Evolutionary conservation across 176 grass and related monocot genomes (phyloP).

Genomic region (Otatea glauca): DNA sequence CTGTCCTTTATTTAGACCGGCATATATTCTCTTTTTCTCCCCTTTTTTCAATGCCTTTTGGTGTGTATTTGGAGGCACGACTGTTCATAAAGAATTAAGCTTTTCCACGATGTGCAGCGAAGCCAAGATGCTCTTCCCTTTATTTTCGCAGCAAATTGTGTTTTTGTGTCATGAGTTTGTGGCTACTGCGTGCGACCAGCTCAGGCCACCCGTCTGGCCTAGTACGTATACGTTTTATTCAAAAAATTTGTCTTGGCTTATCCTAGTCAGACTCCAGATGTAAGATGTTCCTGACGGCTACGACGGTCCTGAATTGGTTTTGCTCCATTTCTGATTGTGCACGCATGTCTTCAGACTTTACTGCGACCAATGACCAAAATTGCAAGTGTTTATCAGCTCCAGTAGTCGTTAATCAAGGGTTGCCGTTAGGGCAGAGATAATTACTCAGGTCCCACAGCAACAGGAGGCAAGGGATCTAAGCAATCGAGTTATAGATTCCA

Average conservation of each 20-base stretch:
- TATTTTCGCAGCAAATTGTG: background rate
- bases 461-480: background rate
- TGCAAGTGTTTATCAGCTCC: background rate
- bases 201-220: background rate
- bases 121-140: conserved; percentile 16
- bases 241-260: background rate
- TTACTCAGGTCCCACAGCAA: background rate
- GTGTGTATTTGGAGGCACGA: conserved; percentile 48
- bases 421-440: background rate
- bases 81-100: conserved; percentile 35
- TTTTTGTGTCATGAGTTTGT: conserved; percentile 8
- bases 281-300: background rate
- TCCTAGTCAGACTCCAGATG: background rate
- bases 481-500: background rate
- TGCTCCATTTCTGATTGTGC: background rate
- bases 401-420: background rate
- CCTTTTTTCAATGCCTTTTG: background rate
- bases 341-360: background rate
- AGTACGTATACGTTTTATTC: background rate
- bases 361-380: background rate
- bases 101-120: conserved; percentile 28
- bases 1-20: conserved; percentile 35
- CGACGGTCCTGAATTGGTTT: background rate
- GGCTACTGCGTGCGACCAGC: conserved; percentile 33
- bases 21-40: conserved; percentile 7